Base-by-base conservation (phyloP, 768 basidiomycete genomes). In the Boletus subcaerulescens region DNA sequence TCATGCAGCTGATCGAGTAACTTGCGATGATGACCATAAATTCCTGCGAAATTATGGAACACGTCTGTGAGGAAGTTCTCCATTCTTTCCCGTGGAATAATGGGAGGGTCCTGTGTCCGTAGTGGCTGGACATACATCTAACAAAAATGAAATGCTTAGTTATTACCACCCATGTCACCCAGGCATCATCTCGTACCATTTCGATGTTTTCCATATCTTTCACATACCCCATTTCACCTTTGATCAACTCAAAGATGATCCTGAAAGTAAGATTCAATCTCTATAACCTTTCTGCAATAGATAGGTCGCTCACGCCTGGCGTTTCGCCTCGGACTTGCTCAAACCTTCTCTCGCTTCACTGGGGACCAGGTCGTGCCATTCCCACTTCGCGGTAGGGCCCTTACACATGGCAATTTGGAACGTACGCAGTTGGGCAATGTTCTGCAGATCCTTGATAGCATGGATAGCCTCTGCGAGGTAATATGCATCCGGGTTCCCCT, bases 221-320 rank as follows among this genome's bases (percentile, higher is more conserved):
- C 26, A 96, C 93, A 65, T 95, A 97, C 26, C 85, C 84, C 92
- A 96, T 96, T 70, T 97, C 93, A 59, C 91, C 90, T 70, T 96
- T 91, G 70, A 97, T 96, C 57, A 96, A 71, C 74, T 97, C 93
- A 64, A 95, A 97, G 48, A 96, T 93, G 63, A 93, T 85, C 42
- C 92, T 93, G 59, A 36, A 42, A 55, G 20, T 0, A n/a, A 12
- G 15, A 32, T 56, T 53, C 20, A 53, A 29, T 48, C 32, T 36
- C 49, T 52, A 20, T 14, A 17, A 6, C 12, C 12, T 15, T 17
- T 43, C 39, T 52, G 46, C 39, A 33, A 50, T n/a, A 31, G 22
- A 55, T 11, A 15, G 22, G 17, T 4, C 38, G 71, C 90, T 71
- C 68, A 94, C 92, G 86, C 80, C 72, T 96, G 93, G 33, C 92